These are phyloP conservation scores for Coccinonectria pachysandricola DNA, from an alignment of 2,329 filamentous ascomycete genomes.

Conservation along the genomic window DNA sequence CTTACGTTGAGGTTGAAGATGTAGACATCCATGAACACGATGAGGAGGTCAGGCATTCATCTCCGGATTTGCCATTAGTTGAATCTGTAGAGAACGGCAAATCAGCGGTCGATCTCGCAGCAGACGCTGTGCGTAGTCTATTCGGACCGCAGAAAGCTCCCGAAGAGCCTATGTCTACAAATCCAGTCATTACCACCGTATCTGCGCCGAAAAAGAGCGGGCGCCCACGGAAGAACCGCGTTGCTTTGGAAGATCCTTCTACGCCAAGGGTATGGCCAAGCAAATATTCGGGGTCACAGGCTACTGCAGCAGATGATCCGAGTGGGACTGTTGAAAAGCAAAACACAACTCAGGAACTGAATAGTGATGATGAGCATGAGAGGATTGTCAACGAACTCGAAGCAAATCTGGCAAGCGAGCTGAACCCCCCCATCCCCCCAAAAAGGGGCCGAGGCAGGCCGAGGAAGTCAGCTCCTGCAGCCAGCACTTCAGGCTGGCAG, in stretches of 20 bases:
- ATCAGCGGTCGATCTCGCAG: slow-evolving; percentile 30
- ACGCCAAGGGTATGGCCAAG: slow-evolving; percentile 20
- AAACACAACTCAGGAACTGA: slow-evolving; percentile 1
- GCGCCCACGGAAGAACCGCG: slow-evolving; percentile 25
- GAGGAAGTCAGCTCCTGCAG: slow-evolving; percentile 1
- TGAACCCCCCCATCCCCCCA: no score
- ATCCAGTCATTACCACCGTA: no score
- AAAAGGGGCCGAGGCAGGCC: slow-evolving; percentile 1
- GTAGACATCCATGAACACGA: slow-evolving; percentile 27
- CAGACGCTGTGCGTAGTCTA: slow-evolving; percentile 23
- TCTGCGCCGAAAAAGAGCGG: slow-evolving; percentile 19
- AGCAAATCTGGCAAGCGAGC: slow-evolving; percentile 9
- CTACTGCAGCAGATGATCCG: slow-evolving; percentile 3
- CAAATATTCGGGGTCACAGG: slow-evolving; percentile 13
- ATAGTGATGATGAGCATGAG: slow-evolving; percentile 10
- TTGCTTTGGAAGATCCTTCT: slow-evolving; percentile 3
- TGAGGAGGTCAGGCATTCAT: no score
- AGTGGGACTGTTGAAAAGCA: slow-evolving; percentile 1
- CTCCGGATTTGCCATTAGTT: no score
- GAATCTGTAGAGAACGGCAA: slow-evolving; percentile 3
- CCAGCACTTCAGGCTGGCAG: slow-evolving; percentile 1
- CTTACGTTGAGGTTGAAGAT: slow-evolving; percentile 41
- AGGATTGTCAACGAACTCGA: slow-evolving; percentile 10
- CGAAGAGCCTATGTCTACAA: slow-evolving; percentile 1
- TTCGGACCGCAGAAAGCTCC: slow-evolving; percentile 10